phyloP scores from a whole-genome alignment of 345 rosid species.

The Carallia brachiata region DNA sequence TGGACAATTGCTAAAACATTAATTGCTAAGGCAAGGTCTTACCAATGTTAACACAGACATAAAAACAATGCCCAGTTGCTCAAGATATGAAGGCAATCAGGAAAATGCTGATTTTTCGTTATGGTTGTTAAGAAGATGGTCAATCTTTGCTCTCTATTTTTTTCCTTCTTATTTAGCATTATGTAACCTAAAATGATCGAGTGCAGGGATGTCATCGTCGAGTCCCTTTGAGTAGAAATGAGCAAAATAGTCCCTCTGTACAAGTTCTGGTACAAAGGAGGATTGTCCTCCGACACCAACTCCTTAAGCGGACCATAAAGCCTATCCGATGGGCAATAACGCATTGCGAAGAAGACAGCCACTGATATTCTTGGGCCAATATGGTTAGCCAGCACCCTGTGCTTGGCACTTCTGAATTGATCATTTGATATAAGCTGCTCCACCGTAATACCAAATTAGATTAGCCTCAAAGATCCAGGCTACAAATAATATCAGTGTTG shows the following conservation, averaged over 20 bases:
- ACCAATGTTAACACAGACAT: no score
- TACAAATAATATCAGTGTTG: neutral
- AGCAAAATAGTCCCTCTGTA: slow-evolving; percentile 2
- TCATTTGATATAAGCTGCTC: slow-evolving; percentile 23
- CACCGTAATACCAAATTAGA: no score
- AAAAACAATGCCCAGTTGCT: no score
- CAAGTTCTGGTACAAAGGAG: slow-evolving; percentile 23
- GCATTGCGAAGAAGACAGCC: slow-evolving; percentile 19
- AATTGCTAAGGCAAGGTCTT: no score
- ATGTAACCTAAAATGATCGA: slow-evolving; percentile 1
- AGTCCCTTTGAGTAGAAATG: slow-evolving; percentile 5
- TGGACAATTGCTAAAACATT: no score
- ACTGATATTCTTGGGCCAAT: slow-evolving; percentile 27
- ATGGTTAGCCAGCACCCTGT: slow-evolving; percentile 25
- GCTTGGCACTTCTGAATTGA: slow-evolving; percentile 22
- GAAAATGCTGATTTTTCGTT: no score
- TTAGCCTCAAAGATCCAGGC: neutral
- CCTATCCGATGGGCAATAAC: slow-evolving; percentile 4
- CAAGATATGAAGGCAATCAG: no score
- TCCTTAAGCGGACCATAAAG: slow-evolving; percentile 23
- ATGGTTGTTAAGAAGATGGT: no score
- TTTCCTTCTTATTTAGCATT: neutral
- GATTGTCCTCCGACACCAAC: slow-evolving; percentile 16
- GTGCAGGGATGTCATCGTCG: neutral
- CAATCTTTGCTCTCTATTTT: no score